Conservation (phyloP, 768 basidiomycete genomes). For the Hemileccinum impolitum region DNA sequence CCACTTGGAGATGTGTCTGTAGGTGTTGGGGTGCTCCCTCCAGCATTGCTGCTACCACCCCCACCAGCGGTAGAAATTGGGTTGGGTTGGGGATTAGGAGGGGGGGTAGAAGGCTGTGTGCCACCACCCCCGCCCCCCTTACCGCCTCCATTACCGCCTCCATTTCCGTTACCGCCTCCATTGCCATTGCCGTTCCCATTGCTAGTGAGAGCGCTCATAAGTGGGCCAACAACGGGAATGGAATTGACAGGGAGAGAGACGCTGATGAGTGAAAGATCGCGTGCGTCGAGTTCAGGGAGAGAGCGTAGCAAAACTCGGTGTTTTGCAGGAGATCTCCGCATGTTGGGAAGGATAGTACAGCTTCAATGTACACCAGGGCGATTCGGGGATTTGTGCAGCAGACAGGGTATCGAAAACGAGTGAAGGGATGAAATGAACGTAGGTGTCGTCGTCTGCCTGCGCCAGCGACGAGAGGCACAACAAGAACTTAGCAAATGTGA, state of each 20-base stretch:
- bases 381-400: background rate
- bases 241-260: slow-evolving; percentile 30
- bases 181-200: slow-evolving; percentile 7
- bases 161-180: background rate
- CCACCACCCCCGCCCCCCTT: too few species aligned
- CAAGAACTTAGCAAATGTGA: background rate
- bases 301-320: slow-evolving; percentile 12
- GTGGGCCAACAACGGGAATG: slow-evolving; percentile 38
- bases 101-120: too few species aligned
- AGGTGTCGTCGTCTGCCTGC: slow-evolving; percentile 11
- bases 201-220: slow-evolving; percentile 35
- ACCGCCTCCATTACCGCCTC: background rate
- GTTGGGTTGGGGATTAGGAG: too few species aligned
- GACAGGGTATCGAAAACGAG: slow-evolving; percentile 13
- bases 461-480: slow-evolving; percentile 5
- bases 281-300: slow-evolving; percentile 27
- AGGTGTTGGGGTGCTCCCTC: background rate
- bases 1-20: background rate
- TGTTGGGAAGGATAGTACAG: slow-evolving; percentile 9
- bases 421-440: slow-evolving; percentile 24
- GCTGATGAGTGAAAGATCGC: slow-evolving; percentile 39
- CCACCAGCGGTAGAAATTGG: background rate
- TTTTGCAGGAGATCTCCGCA: slow-evolving; percentile 10
- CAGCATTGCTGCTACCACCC: background rate
- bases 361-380: background rate